These are phyloP conservation scores for Tricharina praecox DNA, from an alignment of 495 filamentous ascomycete species.

Conservation along the genomic window DNA sequence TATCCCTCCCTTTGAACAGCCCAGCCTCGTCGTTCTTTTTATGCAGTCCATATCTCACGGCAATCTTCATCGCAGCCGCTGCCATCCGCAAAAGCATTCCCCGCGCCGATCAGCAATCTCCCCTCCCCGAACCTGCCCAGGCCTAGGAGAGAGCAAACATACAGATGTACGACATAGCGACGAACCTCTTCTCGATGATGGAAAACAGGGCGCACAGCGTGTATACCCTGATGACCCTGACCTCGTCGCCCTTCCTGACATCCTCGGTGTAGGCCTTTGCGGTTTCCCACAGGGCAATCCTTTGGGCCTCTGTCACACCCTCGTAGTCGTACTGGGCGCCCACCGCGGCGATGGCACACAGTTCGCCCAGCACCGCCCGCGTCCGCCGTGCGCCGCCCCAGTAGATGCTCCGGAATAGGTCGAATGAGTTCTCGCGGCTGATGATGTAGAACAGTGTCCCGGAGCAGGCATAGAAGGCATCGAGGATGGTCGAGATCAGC, in stretches of 20 bases:
- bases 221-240: neutral
- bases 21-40: neutral
- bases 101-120: no score
- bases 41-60: neutral
- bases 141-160: neutral
- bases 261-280: conserved; percentile 1
- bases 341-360: conserved; percentile 3
- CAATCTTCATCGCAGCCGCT: conserved; percentile 2
- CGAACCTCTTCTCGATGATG: conserved; percentile 2
- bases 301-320: neutral
- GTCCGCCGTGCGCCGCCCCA: neutral
- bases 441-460: conserved; percentile 1
- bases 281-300: neutral
- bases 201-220: conserved; percentile 1
- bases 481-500: neutral
- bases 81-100: no score
- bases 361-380: neutral
- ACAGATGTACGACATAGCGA: conserved; percentile 1
- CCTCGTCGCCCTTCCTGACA: neutral
- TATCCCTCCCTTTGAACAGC: neutral
- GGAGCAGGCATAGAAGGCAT: conserved; percentile 1
- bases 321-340: conserved; percentile 1
- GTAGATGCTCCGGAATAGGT: conserved; percentile 1
- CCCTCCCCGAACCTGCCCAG: no score
- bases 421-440: neutral